Evolutionary conservation across 2,329 filamentous ascomycete genomes (phyloP).

Genomic region (Xylariaceae sp.): DNA sequence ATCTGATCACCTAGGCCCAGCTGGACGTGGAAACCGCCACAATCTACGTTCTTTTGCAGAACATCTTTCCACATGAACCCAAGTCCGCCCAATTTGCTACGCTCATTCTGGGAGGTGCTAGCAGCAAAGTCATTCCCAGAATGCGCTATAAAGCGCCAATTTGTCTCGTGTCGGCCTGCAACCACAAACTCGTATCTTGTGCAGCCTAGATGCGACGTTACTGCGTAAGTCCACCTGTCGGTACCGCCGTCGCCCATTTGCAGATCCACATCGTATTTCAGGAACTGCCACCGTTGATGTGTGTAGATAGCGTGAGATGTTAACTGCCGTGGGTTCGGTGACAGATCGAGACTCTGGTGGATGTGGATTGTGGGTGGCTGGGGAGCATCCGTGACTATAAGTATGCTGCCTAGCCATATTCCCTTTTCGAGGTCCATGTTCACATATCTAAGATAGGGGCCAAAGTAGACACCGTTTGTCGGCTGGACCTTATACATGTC

Average conservation of each 20-base stretch:
- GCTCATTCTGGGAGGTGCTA: constrained; percentile 82
- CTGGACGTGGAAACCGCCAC: constrained; percentile 93
- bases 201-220: constrained; percentile 94
- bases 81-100: constrained; percentile 81
- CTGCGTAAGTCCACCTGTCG: constrained; percentile 94
- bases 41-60: constrained; percentile 94
- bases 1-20: constrained; percentile 92
- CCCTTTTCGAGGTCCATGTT: constrained; percentile 97
- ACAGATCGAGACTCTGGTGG: constrained; percentile 86
- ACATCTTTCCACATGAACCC: constrained; percentile 99
- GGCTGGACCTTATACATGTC: constrained; percentile 93
- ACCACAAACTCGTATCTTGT: constrained; percentile 98
- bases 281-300: constrained; percentile 94
- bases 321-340: constrained; percentile 87
- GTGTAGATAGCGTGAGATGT: constrained; percentile 80
- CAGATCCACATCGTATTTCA: constrained; percentile 89
- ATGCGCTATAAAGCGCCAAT: constrained; percentile 94
- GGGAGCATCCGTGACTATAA: constrained; percentile 87
- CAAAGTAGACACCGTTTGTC: constrained; percentile 97
- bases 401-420: constrained; percentile 88
- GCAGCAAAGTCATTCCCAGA: constrained; percentile 95
- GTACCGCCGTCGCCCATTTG: constrained; percentile 83
- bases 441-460: constrained; percentile 90
- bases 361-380: constrained; percentile 96
- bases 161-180: constrained; percentile 84